Evolutionary conservation across 2,329 filamentous ascomycete species (phyloP).

Genomic region (Penicillium hesseltinei): DNA sequence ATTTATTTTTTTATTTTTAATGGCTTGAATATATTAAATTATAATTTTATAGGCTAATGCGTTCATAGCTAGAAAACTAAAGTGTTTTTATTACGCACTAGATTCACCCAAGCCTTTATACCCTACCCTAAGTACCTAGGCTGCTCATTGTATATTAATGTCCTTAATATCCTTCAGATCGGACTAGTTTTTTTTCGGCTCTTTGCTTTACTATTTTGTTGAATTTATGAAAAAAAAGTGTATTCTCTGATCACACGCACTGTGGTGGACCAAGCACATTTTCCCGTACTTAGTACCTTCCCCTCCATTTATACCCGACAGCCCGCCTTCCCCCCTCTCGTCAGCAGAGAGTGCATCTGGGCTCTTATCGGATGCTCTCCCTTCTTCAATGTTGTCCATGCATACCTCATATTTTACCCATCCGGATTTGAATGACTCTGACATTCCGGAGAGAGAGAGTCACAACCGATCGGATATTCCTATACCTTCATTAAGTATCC

Average conservation of each 20-base stretch:
- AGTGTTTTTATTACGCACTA: constrained; percentile 22
- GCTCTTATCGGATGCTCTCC: constrained; percentile 3
- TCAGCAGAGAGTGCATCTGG: neutral
- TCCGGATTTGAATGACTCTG: constrained; percentile 22
- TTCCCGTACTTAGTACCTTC: constrained; percentile 4
- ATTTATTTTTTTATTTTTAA: neutral
- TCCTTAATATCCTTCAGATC: constrained; percentile 1
- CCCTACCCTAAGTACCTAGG: neutral
- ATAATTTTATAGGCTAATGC: neutral
- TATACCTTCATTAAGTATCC: constrained; percentile 22
- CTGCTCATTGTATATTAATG: neutral
- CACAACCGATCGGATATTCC: constrained; percentile 26
- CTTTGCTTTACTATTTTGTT: constrained; percentile 1
- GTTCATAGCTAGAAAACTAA: constrained; percentile 6
- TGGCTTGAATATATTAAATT: neutral
- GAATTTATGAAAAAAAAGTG: constrained; percentile 8
- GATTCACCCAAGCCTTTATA: constrained; percentile 3
- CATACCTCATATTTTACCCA: constrained; percentile 29
- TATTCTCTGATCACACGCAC: constrained; percentile 12
- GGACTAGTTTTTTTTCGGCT: neutral
- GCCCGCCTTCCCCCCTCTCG: neutral
- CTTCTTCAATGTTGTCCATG: constrained; percentile 42
- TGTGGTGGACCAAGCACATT: constrained; percentile 11
- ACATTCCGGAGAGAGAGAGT: constrained; percentile 24
- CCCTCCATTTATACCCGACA: constrained; percentile 9